A percentile compares a stretch with the other conserved stretches of the same genome.
These are phyloP conservation scores for Talaromyces liani DNA, from an alignment of 495 filamentous ascomycete genomes.

Conservation along the genomic window DNA sequence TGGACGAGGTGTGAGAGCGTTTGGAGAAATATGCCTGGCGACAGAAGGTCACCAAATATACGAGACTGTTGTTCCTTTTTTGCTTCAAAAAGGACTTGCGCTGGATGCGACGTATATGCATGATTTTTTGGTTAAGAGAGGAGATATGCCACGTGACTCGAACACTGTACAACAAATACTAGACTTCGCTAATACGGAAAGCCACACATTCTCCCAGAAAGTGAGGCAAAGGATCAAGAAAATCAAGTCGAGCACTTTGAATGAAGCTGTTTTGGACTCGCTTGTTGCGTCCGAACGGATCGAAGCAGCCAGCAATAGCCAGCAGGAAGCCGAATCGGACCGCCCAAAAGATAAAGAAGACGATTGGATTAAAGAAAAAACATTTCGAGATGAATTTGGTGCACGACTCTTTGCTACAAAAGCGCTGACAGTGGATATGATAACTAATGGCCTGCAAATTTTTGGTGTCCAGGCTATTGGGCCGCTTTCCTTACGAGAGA, in stretches of 20 bases:
- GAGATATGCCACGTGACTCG: conserved; percentile 42
- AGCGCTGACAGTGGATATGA: conserved; percentile 55
- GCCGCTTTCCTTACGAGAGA: conserved; percentile 61
- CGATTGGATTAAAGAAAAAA: conserved; percentile 17
- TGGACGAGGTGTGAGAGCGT: conserved; percentile 24
- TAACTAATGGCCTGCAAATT: conserved; percentile 55
- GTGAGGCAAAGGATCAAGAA: neutral
- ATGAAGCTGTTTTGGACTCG: neutral
- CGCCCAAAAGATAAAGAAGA: conserved; percentile 4
- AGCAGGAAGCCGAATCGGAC: neutral
- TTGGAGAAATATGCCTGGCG: conserved; percentile 41
- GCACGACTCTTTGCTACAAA: conserved; percentile 67
- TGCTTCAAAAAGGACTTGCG: conserved; percentile 42
- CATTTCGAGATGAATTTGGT: conserved; percentile 51
- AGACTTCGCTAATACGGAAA: conserved; percentile 2
- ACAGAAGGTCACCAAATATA: conserved; percentile 46
- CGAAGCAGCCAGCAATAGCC: neutral
- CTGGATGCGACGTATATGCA: conserved; percentile 55
- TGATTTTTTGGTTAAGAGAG: conserved; percentile 31
- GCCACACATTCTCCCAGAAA: conserved; percentile 6
- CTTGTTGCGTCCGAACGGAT: neutral
- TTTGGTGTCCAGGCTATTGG: conserved; percentile 62
- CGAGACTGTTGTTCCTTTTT: conserved; percentile 47
- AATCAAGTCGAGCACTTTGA: conserved; percentile 4
- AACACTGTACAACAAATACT: neutral